phyloP scores from a whole-genome alignment of 163 green algal genomes.

The Scenedesmus sp. region DNA sequence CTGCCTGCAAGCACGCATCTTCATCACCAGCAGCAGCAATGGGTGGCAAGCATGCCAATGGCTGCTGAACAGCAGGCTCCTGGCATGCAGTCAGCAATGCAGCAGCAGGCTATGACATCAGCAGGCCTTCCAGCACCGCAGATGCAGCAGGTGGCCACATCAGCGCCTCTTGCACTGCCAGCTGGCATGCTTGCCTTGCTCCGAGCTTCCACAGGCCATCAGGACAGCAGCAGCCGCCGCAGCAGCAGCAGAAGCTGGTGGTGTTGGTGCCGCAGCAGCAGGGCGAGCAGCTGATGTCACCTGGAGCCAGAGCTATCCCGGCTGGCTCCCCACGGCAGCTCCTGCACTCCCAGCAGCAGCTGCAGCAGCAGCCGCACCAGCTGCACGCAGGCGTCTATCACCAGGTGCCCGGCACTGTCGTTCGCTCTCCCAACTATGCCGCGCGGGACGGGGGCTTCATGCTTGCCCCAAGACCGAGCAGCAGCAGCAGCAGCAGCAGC shows the following conservation, averaged over 20 bases:
- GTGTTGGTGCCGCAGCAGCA: constrained; percentile 38
- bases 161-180: neutral
- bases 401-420: neutral
- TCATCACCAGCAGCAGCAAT: constrained; percentile 14
- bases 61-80: neutral
- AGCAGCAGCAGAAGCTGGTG: constrained; percentile 35
- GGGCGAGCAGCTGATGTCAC: neutral
- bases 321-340: neutral
- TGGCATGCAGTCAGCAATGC: neutral
- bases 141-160: neutral
- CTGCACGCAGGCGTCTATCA: neutral
- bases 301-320: neutral
- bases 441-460: neutral
- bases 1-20: neutral
- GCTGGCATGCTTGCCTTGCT: constrained; percentile 28
- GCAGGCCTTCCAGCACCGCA: neutral
- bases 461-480: neutral
- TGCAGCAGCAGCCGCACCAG: neutral
- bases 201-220: neutral
- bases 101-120: neutral
- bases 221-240: constrained; percentile 18
- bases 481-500: constrained; percentile 24
- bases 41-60: neutral
- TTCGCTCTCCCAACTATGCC: neutral
- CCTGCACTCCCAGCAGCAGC: neutral